Conservation (phyloP, 805 yeast genomes). For the Scheffersomyces amazonensis region DNA sequence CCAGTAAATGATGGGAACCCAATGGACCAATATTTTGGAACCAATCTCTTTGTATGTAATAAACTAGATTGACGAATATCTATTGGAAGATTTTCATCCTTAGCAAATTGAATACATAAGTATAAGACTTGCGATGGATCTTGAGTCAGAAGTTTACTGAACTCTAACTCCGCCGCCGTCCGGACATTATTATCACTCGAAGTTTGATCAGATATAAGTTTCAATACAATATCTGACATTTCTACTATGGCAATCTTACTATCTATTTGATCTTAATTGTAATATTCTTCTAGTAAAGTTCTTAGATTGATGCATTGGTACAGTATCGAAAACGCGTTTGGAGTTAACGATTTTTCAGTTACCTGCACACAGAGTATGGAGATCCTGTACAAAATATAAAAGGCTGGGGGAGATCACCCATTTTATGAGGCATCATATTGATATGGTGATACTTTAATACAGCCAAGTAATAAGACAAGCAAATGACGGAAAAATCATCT, state of each 20-base stretch:
- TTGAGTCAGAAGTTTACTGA: slow-evolving; percentile 37
- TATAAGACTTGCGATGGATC: slow-evolving; percentile 50
- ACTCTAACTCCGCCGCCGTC: slow-evolving; percentile 48
- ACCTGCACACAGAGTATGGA: not conserved
- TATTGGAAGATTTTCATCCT: slow-evolving; percentile 21
- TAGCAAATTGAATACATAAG: slow-evolving; percentile 42
- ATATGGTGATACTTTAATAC: too few species aligned
- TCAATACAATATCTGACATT: slow-evolving; percentile 6
- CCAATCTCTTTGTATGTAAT: slow-evolving; percentile 62
- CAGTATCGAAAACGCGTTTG: too few species aligned
- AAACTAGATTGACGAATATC: slow-evolving; percentile 60
- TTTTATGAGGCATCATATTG: too few species aligned
- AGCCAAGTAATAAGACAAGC: too few species aligned
- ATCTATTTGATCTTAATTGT: not conserved
- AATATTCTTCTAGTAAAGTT: too few species aligned
- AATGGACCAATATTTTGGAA: slow-evolving; percentile 78
- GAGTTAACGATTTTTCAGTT: not conserved
- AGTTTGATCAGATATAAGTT: slow-evolving; percentile 19
- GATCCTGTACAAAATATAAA: too few species aligned
- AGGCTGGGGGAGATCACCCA: too few species aligned
- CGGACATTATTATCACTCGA: slow-evolving; percentile 52
- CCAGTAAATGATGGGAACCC: slow-evolving; percentile 76
- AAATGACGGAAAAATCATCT: slow-evolving; percentile 8
- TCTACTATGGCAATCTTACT: not conserved
- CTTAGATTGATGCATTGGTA: too few species aligned